These are phyloP conservation scores for Pelargonium citronellum DNA, from an alignment of 441 rosid genomes.

Conservation along the genomic window DNA sequence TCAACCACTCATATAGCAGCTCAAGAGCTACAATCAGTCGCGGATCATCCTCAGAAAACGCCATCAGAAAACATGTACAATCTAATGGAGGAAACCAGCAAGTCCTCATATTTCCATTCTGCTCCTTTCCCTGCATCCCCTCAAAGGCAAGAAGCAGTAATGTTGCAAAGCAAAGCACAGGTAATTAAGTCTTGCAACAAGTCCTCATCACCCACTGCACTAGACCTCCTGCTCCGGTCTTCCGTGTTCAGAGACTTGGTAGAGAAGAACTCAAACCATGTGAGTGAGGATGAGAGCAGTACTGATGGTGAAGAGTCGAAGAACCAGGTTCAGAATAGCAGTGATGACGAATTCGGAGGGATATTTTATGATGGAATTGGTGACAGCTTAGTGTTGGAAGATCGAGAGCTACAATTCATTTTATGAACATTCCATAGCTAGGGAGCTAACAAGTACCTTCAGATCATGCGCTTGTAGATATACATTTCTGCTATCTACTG, in stretches of 20 bases:
- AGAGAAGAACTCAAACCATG: conserved; percentile 37
- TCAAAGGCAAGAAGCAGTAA: conserved; percentile 22
- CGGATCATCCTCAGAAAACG: conserved; percentile 21
- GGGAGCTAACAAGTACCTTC: background rate
- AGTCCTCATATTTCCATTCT: conserved; percentile 22
- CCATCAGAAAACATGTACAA: conserved; percentile 19
- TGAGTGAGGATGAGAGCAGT: conserved; percentile 30
- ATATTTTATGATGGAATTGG: conserved; percentile 31
- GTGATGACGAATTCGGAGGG: conserved; percentile 35
- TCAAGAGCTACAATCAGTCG: conserved; percentile 21
- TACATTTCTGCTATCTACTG: background rate
- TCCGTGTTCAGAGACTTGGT: conserved; percentile 45
- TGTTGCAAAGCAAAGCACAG: conserved; percentile 21
- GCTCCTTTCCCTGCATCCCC: conserved; percentile 24
- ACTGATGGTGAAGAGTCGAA: conserved; percentile 32
- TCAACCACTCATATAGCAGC: conserved; percentile 21
- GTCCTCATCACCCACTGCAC: conserved; percentile 44
- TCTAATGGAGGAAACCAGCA: conserved; percentile 30
- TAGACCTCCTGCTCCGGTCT: conserved; percentile 54
- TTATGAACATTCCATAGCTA: conserved; percentile 22
- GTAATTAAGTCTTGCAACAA: conserved; percentile 25
- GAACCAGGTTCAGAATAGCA: conserved; percentile 16
- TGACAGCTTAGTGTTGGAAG: conserved; percentile 30
- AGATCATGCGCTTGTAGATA: background rate
- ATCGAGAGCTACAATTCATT: conserved; percentile 29